Conservation (phyloP, 495 filamentous ascomycete genomes). For the Tuber calosporum region DNA sequence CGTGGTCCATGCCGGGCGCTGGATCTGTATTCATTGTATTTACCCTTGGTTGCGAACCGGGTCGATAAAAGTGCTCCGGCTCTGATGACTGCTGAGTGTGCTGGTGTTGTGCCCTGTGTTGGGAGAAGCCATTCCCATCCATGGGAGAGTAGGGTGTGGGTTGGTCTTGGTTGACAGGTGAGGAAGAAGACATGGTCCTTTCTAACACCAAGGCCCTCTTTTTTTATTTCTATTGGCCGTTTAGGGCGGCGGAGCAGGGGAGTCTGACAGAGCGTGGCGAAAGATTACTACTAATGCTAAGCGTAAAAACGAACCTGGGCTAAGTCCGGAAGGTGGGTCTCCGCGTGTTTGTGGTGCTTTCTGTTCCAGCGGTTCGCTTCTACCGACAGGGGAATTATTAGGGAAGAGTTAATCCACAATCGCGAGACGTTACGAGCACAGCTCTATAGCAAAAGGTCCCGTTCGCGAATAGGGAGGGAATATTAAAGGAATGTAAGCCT, state of each 20-base stretch:
- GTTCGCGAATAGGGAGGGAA: conserved; percentile 24
- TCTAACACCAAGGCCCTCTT: neutral
- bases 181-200: conserved; percentile 16
- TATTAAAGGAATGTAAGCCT: conserved; percentile 24
- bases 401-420: conserved; percentile 15
- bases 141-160: conserved; percentile 28
- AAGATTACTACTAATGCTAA: conserved; percentile 26
- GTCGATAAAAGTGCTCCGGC: conserved; percentile 38
- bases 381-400: conserved; percentile 12
- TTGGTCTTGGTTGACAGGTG: neutral
- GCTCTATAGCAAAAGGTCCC: conserved; percentile 14
- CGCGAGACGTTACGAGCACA: conserved; percentile 24
- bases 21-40: conserved; percentile 14
- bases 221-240: conserved; percentile 6
- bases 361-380: conserved; percentile 8
- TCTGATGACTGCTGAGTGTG: conserved; percentile 22
- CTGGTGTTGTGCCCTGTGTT: conserved; percentile 8
- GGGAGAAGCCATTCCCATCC: conserved; percentile 9
- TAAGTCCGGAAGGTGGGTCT: neutral
- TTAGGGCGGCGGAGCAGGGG: neutral
- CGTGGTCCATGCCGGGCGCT: conserved; percentile 12
- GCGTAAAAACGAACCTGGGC: neutral
- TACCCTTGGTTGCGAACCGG: conserved; percentile 16
- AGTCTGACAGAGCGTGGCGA: neutral
- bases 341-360: conserved; percentile 11